Evolutionary conservation across 2,329 filamentous ascomycete species (phyloP).

Genomic region (Xylariales sp.): DNA sequence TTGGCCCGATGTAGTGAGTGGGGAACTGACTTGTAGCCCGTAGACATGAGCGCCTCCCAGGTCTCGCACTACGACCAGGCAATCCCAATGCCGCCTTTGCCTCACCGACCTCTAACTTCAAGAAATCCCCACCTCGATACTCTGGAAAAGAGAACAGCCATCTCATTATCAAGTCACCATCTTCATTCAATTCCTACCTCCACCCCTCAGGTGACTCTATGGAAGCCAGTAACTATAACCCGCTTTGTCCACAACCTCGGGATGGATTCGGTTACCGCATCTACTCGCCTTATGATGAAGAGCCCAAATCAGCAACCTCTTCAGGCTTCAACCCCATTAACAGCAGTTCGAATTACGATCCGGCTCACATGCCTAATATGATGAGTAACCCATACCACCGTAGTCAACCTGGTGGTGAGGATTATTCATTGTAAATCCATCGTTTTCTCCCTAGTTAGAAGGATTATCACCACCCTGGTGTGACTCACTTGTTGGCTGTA

Average conservation of each 20-base stretch:
- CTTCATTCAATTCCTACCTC: conserved; percentile 47
- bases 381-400: conserved; percentile 38
- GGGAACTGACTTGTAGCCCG: conserved; percentile 42
- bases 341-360: conserved; percentile 39
- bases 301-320: conserved; percentile 39
- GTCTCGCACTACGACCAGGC: conserved; percentile 52
- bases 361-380: conserved; percentile 41
- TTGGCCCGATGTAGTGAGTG: conserved; percentile 33
- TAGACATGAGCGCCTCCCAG: conserved; percentile 52
- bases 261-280: conserved; percentile 47
- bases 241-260: conserved; percentile 50
- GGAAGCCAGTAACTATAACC: conserved; percentile 48
- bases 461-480: neutral
- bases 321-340: conserved; percentile 48
- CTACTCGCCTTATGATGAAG: conserved; percentile 47
- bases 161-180: conserved; percentile 42
- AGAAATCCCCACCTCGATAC: conserved; percentile 44
- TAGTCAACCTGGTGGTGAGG: conserved; percentile 37
- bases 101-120: conserved; percentile 46
- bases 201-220: conserved; percentile 43
- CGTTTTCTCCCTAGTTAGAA: neutral
- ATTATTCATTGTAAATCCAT: conserved; percentile 35
- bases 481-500: neutral
- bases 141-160: conserved; percentile 51
- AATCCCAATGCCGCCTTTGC: conserved; percentile 53